Evolutionary conservation across 176 grass and related monocot species (phyloP), one percentile per base, ranked within the genome.

Genomic region (Zizania latifolia): DNA sequence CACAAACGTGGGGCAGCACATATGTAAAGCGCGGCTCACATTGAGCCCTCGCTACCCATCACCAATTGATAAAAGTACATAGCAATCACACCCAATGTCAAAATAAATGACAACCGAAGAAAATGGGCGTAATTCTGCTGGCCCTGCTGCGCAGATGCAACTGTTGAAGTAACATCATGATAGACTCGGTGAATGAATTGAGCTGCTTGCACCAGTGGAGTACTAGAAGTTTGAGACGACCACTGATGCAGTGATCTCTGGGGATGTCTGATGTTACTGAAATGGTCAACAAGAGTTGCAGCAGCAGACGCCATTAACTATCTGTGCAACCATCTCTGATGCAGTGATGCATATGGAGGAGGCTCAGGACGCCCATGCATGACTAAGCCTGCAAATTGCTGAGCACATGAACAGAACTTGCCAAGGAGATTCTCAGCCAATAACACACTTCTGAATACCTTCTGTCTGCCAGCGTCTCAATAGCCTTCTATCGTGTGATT

Each of bases 381-480:
- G 54, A 80, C 28, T 44, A 62, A 31, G 51, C 27, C 71, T 76
- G 86, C 62, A 71, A 51, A 50, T 38, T 45, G 67, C 67, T 74
- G 59, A 89, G 73, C 40, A 78, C 75, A 82, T 89, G 68, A 86
- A 82, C 74, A 89, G 82, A 65, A 68, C 62, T 4, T 82, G 43
- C 60, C 53, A 82, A 75, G 13, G 64, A 36, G 55, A 68, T 71
- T 71, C 81, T 23, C 30, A 79, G 15, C 57, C 22, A 9, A 39
- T 11, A 65, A 57, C 35, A 28, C 71, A 44, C 35, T 57, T 43
- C 72, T 57, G 23, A 53, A 66, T 24, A 65, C 61, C 48, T 73
- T 69, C 58, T 83, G 58, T 78, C 55, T 77, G 70, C 13, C 72
- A 61, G 55, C 33, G 9, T 43, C 65, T 36, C 51, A 78, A 64